Conservation (phyloP, 2,329 filamentous ascomycete species). For the Pseudogymnoascus sp. region DNA sequence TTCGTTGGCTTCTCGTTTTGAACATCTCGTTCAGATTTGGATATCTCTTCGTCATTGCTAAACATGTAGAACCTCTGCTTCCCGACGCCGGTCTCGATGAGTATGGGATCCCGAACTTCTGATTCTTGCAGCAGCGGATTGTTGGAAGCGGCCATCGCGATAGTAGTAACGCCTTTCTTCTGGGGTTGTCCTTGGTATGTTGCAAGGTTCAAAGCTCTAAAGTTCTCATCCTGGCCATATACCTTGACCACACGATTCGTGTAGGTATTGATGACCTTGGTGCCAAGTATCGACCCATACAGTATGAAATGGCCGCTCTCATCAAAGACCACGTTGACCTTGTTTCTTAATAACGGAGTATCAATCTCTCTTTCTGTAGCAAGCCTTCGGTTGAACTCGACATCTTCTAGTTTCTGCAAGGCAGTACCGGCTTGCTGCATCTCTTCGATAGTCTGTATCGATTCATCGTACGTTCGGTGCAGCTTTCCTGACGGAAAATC, state of each 20-base stretch:
- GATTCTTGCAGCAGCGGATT: slow-evolving; percentile 92
- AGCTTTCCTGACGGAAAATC: slow-evolving; percentile 86
- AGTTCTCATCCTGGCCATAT: slow-evolving; percentile 83
- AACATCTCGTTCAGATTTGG: slow-evolving; percentile 78
- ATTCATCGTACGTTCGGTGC: slow-evolving; percentile 91
- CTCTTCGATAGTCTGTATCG: slow-evolving; percentile 76
- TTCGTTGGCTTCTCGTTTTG: slow-evolving; percentile 88
- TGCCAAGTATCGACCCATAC: slow-evolving; percentile 84
- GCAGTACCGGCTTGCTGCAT: slow-evolving; percentile 94
- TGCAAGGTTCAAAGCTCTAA: slow-evolving; percentile 73
- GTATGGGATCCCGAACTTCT: slow-evolving; percentile 81
- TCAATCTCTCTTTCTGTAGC: slow-evolving; percentile 84
- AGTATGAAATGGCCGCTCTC: slow-evolving; percentile 93
- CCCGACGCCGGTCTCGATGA: slow-evolving; percentile 73
- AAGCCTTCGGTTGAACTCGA: slow-evolving; percentile 85
- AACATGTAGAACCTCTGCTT: slow-evolving; percentile 98
- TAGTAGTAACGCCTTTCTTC: slow-evolving; percentile 86
- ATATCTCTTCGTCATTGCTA: slow-evolving; percentile 78
- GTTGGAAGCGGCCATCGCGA: slow-evolving; percentile 92
- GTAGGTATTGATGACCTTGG: slow-evolving; percentile 93
- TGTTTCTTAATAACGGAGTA: slow-evolving; percentile 55
- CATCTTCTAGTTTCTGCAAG: slow-evolving; percentile 71
- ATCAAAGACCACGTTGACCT: slow-evolving; percentile 86
- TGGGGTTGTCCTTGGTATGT: slow-evolving; percentile 94
- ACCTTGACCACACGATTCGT: slow-evolving; percentile 88